phyloP scores from a whole-genome alignment of 371 early-diverging fungal genomes.

The Mucor indicus region DNA sequence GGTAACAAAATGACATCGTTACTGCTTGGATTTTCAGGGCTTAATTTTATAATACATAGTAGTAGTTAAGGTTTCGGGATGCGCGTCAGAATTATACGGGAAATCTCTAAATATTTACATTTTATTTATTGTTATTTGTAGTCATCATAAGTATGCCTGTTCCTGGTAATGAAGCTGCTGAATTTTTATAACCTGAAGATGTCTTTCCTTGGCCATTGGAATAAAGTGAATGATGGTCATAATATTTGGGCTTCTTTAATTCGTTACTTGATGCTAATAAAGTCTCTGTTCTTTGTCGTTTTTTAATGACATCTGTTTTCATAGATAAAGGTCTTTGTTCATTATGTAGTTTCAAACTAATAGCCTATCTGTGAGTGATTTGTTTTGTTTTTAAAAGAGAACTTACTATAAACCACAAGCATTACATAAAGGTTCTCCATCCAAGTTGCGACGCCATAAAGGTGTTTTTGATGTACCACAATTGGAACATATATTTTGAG shows the following conservation, averaged over 20 bases:
- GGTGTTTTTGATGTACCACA: conserved; percentile 90
- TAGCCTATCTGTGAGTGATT: neutral
- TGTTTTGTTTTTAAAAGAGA: neutral
- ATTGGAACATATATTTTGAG: conserved; percentile 69
- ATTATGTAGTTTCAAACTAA: conserved; percentile 78
- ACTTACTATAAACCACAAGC: conserved; percentile 94
- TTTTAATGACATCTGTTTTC: conserved; percentile 82
- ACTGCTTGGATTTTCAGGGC: too few relatives aligned
- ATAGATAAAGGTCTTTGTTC: conserved; percentile 80
- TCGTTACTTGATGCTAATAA: conserved; percentile 2
- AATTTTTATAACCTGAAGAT: conserved; percentile 4
- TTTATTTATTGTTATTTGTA: conserved; percentile 1
- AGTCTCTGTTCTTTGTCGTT: conserved; percentile 73
- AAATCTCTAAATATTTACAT: too few relatives aligned
- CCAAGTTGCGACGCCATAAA: conserved; percentile 90
- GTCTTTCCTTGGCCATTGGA: neutral
- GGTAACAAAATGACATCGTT: too few relatives aligned
- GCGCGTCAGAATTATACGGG: neutral
- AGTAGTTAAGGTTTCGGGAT: too few relatives aligned
- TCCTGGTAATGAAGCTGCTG: conserved; percentile 14
- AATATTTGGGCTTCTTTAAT: conserved; percentile 16
- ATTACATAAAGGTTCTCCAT: conserved; percentile 87
- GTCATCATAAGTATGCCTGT: conserved; percentile 27
- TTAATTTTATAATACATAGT: too few relatives aligned
- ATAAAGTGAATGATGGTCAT: conserved; percentile 11